phyloP scores from a whole-genome alignment of 2,329 filamentous ascomycete species.

The Coccinonectria pachysandricola region DNA sequence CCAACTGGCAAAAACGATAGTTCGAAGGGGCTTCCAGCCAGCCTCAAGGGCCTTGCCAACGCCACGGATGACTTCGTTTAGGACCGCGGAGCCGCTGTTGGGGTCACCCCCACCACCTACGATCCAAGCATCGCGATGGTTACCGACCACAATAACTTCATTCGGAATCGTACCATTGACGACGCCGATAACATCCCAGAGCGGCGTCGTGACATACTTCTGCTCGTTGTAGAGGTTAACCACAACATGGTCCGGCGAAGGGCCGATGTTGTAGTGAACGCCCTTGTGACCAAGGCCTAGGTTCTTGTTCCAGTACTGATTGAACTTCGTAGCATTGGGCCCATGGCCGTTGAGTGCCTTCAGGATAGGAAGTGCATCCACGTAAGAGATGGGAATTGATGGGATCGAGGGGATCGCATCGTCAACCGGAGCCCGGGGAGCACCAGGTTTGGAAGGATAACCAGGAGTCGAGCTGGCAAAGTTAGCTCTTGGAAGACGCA shows the following conservation, averaged over 20 bases:
- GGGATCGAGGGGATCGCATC: slow-evolving; percentile 72
- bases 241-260: slow-evolving; percentile 60
- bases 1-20: slow-evolving; percentile 82
- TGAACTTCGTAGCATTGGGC: slow-evolving; percentile 64
- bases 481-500: slow-evolving; percentile 5
- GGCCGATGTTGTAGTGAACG: slow-evolving; percentile 76
- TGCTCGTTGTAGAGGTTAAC: slow-evolving; percentile 71
- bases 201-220: slow-evolving; percentile 67
- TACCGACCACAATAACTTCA: slow-evolving; percentile 84
- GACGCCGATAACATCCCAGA: slow-evolving; percentile 88
- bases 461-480: slow-evolving; percentile 64
- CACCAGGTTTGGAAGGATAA: slow-evolving; percentile 87
- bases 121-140: slow-evolving; percentile 86
- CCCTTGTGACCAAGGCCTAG: slow-evolving; percentile 70
- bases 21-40: slow-evolving; percentile 57
- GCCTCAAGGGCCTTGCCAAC: slow-evolving; percentile 61
- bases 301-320: slow-evolving; percentile 57
- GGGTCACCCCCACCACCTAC: slow-evolving; percentile 76
- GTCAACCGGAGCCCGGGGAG: slow-evolving; percentile 60
- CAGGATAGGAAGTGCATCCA: slow-evolving; percentile 78
- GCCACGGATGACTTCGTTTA: slow-evolving; percentile 69
- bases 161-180: slow-evolving; percentile 80
- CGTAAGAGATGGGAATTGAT: slow-evolving; percentile 82
- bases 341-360: slow-evolving; percentile 84
- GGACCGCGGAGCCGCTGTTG: slow-evolving; percentile 68